Percentiles rank a stretch among this genome's conserved stretches.
These are phyloP conservation scores for Coniochaeta hoffmannii DNA, from an alignment of 2,329 filamentous ascomycete genomes.

Conservation along the genomic window DNA sequence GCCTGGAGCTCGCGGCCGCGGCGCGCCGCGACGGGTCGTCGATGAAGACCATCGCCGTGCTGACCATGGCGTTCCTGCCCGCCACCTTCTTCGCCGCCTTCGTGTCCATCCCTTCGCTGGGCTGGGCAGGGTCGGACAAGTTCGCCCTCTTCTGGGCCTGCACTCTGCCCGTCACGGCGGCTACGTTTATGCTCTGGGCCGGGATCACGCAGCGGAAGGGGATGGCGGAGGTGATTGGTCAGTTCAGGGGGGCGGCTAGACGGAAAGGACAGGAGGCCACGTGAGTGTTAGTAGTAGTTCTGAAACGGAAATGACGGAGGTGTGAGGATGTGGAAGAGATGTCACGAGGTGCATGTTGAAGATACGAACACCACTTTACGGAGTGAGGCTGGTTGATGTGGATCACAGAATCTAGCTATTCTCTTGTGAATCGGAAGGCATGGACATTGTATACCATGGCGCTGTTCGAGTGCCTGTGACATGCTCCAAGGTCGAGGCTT, in stretches of 20 bases:
- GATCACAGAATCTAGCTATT: no score
- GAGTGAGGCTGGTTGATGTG: no score
- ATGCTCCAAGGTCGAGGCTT: no score
- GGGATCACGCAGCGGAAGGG: not conserved
- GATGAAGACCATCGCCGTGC: slow-evolving; percentile 9
- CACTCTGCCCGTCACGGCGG: not conserved
- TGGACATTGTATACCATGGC: no score
- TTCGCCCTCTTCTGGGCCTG: not conserved
- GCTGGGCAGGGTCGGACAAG: slow-evolving; percentile 5
- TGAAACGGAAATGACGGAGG: no score
- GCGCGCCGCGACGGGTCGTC: not conserved
- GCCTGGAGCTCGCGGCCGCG: not conserved
- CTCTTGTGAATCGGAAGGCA: no score
- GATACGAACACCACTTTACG: no score
- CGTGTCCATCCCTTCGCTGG: slow-evolving; percentile 15
- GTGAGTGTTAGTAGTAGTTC: not conserved
- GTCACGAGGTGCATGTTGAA: no score
- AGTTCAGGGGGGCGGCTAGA: not conserved
- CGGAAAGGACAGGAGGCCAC: not conserved
- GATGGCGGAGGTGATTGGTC: not conserved
- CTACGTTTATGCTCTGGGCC: not conserved
- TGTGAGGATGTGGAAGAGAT: no score
- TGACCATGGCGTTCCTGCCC: slow-evolving; percentile 29
- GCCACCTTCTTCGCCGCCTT: slow-evolving; percentile 27
- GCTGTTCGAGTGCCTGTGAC: no score